A percentile compares a stretch with the other conserved stretches of the same genome.
Conservation (phyloP, 345 rosid genomes). For the Raphanus sativus region DNA sequence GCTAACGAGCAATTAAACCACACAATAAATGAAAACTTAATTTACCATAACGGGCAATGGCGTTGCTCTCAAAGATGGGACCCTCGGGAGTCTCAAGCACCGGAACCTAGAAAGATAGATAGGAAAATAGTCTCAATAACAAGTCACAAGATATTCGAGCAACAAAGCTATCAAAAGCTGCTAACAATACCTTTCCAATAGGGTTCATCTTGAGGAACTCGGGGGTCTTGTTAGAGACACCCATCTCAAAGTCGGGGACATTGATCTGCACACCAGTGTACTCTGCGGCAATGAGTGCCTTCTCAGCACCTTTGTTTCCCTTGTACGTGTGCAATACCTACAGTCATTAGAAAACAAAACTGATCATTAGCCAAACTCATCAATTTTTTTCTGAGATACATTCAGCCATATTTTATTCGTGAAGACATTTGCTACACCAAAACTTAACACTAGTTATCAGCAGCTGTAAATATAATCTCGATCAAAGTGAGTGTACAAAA, state of each 20-base stretch:
- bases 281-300: constrained; percentile 80
- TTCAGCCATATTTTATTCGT: background rate
- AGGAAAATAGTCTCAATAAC: background rate
- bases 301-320: constrained; percentile 61
- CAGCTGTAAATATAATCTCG: background rate
- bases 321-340: constrained; percentile 63
- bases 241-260: constrained; percentile 68
- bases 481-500: background rate
- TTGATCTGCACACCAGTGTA: constrained; percentile 68
- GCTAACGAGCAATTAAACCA: background rate
- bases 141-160: background rate
- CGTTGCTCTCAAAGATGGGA: constrained; percentile 40
- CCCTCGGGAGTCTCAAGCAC: constrained; percentile 40
- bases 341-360: background rate
- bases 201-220: constrained; percentile 91
- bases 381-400: background rate
- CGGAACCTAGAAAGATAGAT: constrained; percentile 11
- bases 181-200: constrained; percentile 69
- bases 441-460: background rate
- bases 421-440: background rate
- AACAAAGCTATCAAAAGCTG: too few relatives aligned
- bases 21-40: background rate
- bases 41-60: constrained; percentile 43
- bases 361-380: background rate
- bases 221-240: constrained; percentile 76